phyloP scores from a whole-genome alignment of 371 early-diverging fungal species.

The Mycotypha africana region DNA sequence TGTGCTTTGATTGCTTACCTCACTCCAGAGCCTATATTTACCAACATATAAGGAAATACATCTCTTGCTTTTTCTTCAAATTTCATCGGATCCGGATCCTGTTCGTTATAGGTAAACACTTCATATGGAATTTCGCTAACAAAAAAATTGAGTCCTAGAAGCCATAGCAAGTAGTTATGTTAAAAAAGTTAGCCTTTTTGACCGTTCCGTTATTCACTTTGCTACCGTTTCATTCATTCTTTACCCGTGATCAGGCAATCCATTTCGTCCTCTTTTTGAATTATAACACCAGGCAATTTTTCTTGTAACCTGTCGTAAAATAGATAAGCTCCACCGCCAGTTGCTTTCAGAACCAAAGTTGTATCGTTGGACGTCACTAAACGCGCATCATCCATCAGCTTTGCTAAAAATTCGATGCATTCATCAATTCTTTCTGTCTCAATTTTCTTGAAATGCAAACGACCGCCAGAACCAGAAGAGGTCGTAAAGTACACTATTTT shows the following conservation, averaged over 20 bases:
- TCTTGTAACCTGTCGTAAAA: conserved; percentile 56
- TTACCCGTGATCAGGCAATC: conserved; percentile 76
- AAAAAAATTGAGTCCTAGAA: conserved; percentile 79
- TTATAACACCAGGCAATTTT: conserved; percentile 52
- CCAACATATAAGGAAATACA: conserved; percentile 81
- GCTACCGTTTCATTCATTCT: too few species aligned
- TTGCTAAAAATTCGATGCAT: conserved; percentile 80
- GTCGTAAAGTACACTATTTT: conserved; percentile 88
- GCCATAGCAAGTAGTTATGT: too few species aligned
- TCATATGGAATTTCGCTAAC: conserved; percentile 91
- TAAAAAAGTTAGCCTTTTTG: neutral
- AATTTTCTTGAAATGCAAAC: conserved; percentile 90
- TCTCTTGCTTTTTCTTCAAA: conserved; percentile 70
- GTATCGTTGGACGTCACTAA: conserved; percentile 22
- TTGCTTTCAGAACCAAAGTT: conserved; percentile 62
- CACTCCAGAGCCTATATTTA: conserved; percentile 92
- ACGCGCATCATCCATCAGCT: conserved; percentile 56
- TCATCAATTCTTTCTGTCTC: conserved; percentile 89
- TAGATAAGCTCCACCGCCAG: conserved; percentile 84
- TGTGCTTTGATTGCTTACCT: conserved; percentile 29
- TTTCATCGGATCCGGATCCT: conserved; percentile 65
- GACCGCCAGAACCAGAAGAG: conserved; percentile 67
- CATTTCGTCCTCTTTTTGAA: conserved; percentile 85
- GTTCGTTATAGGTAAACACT: conserved; percentile 84
- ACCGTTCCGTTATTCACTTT: too few species aligned